Evolutionary conservation across 1,284 basidiomycete species (phyloP), one percentile per base, ranked within the genome.

Genomic region (Lentinus polychrous): DNA sequence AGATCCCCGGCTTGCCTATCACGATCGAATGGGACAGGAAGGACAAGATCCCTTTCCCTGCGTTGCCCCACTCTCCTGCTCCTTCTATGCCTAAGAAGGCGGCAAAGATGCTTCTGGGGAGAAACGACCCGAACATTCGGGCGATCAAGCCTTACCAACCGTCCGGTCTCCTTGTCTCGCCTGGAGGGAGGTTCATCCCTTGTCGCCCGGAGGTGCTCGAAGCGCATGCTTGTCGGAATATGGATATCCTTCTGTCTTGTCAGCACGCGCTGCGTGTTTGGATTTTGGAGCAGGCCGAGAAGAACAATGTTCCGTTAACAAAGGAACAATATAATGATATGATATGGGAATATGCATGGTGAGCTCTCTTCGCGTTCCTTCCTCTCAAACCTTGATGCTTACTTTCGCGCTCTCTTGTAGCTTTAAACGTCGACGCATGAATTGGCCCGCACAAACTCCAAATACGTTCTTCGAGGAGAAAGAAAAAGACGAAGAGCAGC

Each of bases 271-370:
- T 88, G 8, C 59, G 56, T n/a, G 74, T 76, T 37, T 79, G 68
- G 57, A 58, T 83, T 23, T 57, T 52, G 27, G 67, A 68, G 2
- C 67, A 73, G 4, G 35, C 33, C n/a, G 10, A 34, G 8, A 34
- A 34, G 33, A 34, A 8, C 8, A 74, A 75, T 42, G 59, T 62
- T 45, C 45, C 71, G 15, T 56, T 76, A 3, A 62, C 61, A 15
- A 71, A 75, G 3, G 61, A 68, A 12, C 69, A 74, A 51, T 70
- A 85, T 38, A 68, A 74, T 12, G 73, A 81, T 27, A 61, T 70
- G 10, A 56, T 86, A 10, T 86, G 81, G 79, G 74, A 79, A 35
- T 88, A 87, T 56, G 82, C 86, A 53, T 73, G 74, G 84, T 85
- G 62, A 50, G 78, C 52, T 49, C 23, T 4, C 23, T 8, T 17